phyloP scores from a whole-genome alignment of 768 basidiomycete species.

The Sistotremastrum niveocremeum region DNA sequence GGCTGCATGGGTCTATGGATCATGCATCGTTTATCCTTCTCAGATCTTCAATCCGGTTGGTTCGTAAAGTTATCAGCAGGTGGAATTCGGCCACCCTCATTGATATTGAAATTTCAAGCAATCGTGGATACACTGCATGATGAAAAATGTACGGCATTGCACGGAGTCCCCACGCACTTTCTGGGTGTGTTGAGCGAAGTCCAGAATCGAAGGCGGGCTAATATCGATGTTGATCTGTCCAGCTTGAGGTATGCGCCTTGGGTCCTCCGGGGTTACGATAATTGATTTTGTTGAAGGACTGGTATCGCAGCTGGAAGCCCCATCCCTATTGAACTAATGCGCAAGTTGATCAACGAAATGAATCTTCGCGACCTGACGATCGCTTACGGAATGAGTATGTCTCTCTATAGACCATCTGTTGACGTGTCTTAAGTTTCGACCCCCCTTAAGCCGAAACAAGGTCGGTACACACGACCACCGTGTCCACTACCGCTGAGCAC shows the following conservation, averaged over 20 bases:
- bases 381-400: slow-evolving; percentile 81
- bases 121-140: slow-evolving; percentile 58
- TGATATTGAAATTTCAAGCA: slow-evolving; percentile 13
- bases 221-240: slow-evolving; percentile 33
- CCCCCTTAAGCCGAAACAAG: slow-evolving; percentile 54
- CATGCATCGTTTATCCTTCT: slow-evolving; percentile 65
- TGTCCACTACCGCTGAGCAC: too few species aligned
- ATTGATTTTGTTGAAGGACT: slow-evolving; percentile 32
- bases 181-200: slow-evolving; percentile 60
- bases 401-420: background rate
- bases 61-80: too few species aligned
- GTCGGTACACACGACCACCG: slow-evolving; percentile 13
- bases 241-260: slow-evolving; percentile 35
- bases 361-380: slow-evolving; percentile 61
- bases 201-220: slow-evolving; percentile 33
- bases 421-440: background rate
- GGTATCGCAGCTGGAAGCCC: slow-evolving; percentile 75
- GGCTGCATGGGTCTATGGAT: slow-evolving; percentile 61
- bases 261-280: background rate
- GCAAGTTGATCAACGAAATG: slow-evolving; percentile 47
- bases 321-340: slow-evolving; percentile 72
- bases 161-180: slow-evolving; percentile 82
- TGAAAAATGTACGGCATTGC: slow-evolving; percentile 65
- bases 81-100: too few species aligned
- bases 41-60: slow-evolving; percentile 40